Conservation (phyloP, 2,329 filamentous ascomycete genomes). For the Esteya vermicola region DNA sequence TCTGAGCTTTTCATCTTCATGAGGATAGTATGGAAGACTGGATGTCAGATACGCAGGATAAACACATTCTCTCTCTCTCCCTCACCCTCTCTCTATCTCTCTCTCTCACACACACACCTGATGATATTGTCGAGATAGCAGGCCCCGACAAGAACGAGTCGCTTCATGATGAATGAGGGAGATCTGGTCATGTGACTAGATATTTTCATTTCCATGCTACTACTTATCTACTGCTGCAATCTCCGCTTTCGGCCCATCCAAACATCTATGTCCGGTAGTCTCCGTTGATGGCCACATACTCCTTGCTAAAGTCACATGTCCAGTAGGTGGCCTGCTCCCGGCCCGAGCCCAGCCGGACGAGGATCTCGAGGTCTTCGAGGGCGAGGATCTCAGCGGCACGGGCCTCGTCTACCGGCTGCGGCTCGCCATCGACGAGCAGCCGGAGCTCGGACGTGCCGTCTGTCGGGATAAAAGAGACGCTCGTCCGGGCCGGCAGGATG, state of each 20-base stretch:
- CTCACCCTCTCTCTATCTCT: background rate
- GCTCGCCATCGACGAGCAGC: slow-evolving; percentile 66
- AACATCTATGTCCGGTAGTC: slow-evolving; percentile 41
- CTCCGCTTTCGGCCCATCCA: background rate
- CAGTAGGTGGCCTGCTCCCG: slow-evolving; percentile 59
- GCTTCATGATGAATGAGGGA: slow-evolving; percentile 26
- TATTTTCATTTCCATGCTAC: background rate
- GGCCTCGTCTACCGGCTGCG: slow-evolving; percentile 62
- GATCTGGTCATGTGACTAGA: background rate
- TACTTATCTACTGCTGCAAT: too few species aligned
- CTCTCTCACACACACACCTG: slow-evolving; percentile 27
- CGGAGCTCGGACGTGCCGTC: slow-evolving; percentile 67
- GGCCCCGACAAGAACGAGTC: slow-evolving; percentile 50
- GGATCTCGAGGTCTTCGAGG: slow-evolving; percentile 65
- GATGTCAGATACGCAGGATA: background rate
- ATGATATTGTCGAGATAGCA: slow-evolving; percentile 61
- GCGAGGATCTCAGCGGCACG: slow-evolving; percentile 66
- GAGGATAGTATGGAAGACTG: slow-evolving; percentile 52
- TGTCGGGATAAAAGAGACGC: slow-evolving; percentile 62
- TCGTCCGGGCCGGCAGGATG: slow-evolving; percentile 56
- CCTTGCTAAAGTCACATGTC: slow-evolving; percentile 79
- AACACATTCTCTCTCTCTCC: background rate
- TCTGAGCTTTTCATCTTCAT: slow-evolving; percentile 59
- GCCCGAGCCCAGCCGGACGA: slow-evolving; percentile 58
- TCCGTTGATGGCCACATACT: slow-evolving; percentile 59